Base-by-base conservation (phyloP, 768 basidiomycete species). In the Lactarius hengduanensis region DNA sequence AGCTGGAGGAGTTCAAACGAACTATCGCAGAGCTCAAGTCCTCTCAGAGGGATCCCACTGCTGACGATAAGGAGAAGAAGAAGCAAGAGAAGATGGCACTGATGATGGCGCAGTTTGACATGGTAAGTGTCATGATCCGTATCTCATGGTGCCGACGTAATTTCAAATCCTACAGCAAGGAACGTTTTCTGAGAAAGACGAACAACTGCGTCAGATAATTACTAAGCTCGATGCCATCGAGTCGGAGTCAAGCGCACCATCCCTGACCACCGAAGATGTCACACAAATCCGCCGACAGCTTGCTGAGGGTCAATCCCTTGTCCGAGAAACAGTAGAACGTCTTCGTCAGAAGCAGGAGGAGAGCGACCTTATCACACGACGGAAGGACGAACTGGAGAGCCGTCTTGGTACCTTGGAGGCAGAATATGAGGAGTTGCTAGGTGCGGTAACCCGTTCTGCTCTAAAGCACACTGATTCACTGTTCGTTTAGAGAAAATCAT, bases 101-200 rank as follows among this genome's bases (percentile, higher is more conserved):
- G 71, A 97, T 99, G 94, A 98, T 99, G 96, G 94, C 96, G 65
- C 96, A 96, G 77, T 96, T 99, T 71, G 96, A 98, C 78, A 84
- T 91, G 68, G 96, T 96, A 70, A 73, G 90, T 80, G 64, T 62
- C 55, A 59, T 64, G 38, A 32, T 26, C 16, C 54, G 20, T 60
- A 22, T n/a, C 57, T 43, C n/a, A 11, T 32, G 13, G 20, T 63
- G 11, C 55, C 69, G 70, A 55, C 71, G 58, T 68, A 20, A 47
- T 26, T 13, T 18, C 60, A 30, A 62, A 47, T 63, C 36, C 34
- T 54, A 61, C 71, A 92, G 92, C 91, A 94, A 80, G 93, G 92
- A n/a, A 87, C 90, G 2, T 91, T 95, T 77, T 95, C 94, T 63
- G 94, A 96, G 81, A 95, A 94, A 80, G 94, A 96, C 76, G 94